Base-by-base conservation (phyloP, 2,329 filamentous ascomycete genomes). In the Neonectria coccinea region DNA sequence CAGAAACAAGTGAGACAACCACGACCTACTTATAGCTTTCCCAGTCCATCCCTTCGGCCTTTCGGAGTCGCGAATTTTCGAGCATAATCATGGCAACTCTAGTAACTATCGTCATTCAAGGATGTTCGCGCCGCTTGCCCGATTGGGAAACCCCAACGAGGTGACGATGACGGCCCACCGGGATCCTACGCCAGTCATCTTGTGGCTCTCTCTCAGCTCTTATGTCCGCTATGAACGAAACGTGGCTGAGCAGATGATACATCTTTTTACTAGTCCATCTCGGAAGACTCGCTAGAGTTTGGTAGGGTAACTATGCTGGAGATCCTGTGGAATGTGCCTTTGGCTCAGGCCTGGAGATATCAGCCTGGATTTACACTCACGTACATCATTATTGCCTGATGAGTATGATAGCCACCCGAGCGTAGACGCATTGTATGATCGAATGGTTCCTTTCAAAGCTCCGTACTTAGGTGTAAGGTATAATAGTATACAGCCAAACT, bases 51-150 rank as follows among this genome's bases (percentile, higher is more conserved):
- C n/a, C 36, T 27, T 52, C 59, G 44, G 20, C 45, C 16, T 5
- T 50, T 66, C 64, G 64, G 59, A 57, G 25, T 56, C 56, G 56
- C 56, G 59, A 66, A n/a, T 29, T 8, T 7, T 48, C 16, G 50
- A 44, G 22, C 31, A 50, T 53, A 42, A 48, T 39, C 42, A 36
- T 58, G 47, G 53, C n/a, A n/a, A 29, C 25, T 48, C 18, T 6
- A 22, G 20, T 41, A 53, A 33, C 41, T 22, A 36, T 57, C 33
- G 36, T 18, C 10, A 14, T 44, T 65, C 70, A 66, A 58, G 70
- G 68, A 69, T 71, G 57, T 58, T 68, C 67, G 69, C 68, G 56
- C 55, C 67, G 54, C 62, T 70, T 68, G 47, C 56, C 65, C 56
- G 22, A 61, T 67, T 48, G 12, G 64, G 67, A 61, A 69, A 62